phyloP scores from a whole-genome alignment of 179 eudicot genomes.

The Carnegiea gigantea region DNA sequence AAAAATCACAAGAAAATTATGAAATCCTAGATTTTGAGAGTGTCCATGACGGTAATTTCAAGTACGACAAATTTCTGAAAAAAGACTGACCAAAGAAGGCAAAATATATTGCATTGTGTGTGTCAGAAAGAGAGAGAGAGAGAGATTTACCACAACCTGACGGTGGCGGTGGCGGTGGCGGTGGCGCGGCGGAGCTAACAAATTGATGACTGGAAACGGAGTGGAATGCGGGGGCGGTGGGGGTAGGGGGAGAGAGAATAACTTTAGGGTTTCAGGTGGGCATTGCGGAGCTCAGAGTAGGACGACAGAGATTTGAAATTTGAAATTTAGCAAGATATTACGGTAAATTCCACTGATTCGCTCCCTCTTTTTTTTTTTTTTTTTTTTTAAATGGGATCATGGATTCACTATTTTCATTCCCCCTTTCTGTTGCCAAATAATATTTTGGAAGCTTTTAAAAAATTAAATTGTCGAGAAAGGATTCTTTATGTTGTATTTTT shows the following conservation, averaged over 20 bases:
- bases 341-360: background rate
- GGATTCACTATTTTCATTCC: too few relatives aligned
- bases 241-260: background rate
- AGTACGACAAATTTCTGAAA: too few relatives aligned
- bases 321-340: constrained; percentile 16
- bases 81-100: too few relatives aligned
- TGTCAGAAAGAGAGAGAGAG: too few relatives aligned
- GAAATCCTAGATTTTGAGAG: background rate
- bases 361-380: background rate
- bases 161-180: background rate
- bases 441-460: too few relatives aligned
- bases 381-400: background rate
- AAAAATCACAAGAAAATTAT: background rate
- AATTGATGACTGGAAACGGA: background rate
- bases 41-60: too few relatives aligned
- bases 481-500: too few relatives aligned
- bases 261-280: constrained; percentile 25
- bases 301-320: constrained; percentile 23
- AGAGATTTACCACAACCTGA: too few relatives aligned
- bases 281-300: constrained; percentile 19
- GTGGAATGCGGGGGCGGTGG: background rate
- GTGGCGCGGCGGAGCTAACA: background rate
- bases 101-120: too few relatives aligned
- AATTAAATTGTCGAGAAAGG: too few relatives aligned
- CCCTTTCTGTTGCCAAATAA: too few relatives aligned